Evolutionary conservation across 2,329 filamentous ascomycete genomes (phyloP).

Genomic region (Xylariaceae sp.): DNA sequence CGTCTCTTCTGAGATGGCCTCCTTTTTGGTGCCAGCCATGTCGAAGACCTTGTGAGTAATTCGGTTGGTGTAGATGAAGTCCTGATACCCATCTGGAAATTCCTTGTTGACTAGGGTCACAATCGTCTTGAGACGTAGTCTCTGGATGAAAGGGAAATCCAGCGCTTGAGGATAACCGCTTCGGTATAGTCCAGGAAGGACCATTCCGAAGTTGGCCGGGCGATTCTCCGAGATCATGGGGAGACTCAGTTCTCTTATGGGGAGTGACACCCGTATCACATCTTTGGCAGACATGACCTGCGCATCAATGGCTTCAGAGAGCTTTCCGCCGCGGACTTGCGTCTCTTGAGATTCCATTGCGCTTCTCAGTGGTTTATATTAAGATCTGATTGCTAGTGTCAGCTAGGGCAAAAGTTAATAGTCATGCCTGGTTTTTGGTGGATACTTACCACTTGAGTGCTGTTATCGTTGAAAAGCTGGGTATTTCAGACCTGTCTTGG

Average conservation of each 20-base stretch:
- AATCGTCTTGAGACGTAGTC: conserved; percentile 71
- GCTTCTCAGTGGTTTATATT: no score
- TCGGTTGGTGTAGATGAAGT: conserved; percentile 61
- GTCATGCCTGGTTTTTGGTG: no score
- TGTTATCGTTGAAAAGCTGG: no score
- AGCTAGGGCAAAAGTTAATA: no score
- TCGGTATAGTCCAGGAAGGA: conserved; percentile 72
- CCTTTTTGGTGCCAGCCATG: conserved; percentile 86
- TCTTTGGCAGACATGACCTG: conserved; percentile 3
- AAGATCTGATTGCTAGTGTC: no score
- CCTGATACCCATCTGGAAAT: conserved; percentile 46
- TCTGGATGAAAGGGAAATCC: conserved; percentile 66
- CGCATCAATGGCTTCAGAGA: no score
- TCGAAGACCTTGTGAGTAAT: conserved; percentile 73
- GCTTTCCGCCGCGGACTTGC: no score
- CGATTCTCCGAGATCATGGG: no score
- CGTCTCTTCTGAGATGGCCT: conserved; percentile 60
- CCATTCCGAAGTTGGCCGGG: conserved; percentile 72
- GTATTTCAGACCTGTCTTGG: no score
- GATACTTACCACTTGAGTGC: no score
- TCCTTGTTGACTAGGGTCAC: conserved; percentile 66
- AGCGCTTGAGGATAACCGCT: conserved; percentile 72
- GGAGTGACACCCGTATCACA: conserved; percentile 4
- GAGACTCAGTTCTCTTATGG: conserved; percentile 6
- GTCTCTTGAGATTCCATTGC: no score